Base-by-base conservation (phyloP, 1,284 basidiomycete genomes). In the Cutaneotrichosporon sp. region DNA sequence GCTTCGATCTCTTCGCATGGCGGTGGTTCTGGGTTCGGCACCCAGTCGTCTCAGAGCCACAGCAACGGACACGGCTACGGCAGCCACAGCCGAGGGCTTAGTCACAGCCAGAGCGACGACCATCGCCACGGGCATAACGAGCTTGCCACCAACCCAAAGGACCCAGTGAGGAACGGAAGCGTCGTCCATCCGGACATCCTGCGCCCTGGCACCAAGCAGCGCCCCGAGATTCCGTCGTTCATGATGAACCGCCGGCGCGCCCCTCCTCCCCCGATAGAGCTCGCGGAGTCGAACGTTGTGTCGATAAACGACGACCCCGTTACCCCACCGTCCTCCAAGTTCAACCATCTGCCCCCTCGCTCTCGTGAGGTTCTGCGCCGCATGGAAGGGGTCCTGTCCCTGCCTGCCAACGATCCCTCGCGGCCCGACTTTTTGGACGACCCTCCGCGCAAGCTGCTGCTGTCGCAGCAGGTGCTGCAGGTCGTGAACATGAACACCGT, bases 381-480 rank as follows among this genome's bases (percentile, higher is more conserved):
- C 24, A 75, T 80, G 66, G 72, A 86, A 84, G 69, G 81, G 86
- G 49, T 85, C 81, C 57, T 86, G 83, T 66, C 86, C 83, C 25
- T 58, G 22, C 34, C 55, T 2, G 33, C n/a, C 31, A 73, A 80
- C 69, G 85, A 85, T 73, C 83, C 86, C 0, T 80, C 84, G 64
- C 85, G 86, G 83, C 83, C 87, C 13, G 83, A 84, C 46, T 83
- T 85, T 33, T 82, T 95, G 52, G 91, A 93, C 65, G 87, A 91
- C 67, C 92, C 94, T 20, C 90, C 91, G 5, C 85, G 95, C 46
- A 92, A 89, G 74, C 81, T 98, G 25, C 80, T 97, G 18, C 82
- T 93, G 43, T 89, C 89, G 3, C 89, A 90, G 6, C 90, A 93
- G 2, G 90, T 97, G 16, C 83, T 97, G 18, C 95, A 99, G 79